Evolutionary conservation across 108 stramenopile species (phyloP).

Genomic region (Bacterosira constricta): DNA sequence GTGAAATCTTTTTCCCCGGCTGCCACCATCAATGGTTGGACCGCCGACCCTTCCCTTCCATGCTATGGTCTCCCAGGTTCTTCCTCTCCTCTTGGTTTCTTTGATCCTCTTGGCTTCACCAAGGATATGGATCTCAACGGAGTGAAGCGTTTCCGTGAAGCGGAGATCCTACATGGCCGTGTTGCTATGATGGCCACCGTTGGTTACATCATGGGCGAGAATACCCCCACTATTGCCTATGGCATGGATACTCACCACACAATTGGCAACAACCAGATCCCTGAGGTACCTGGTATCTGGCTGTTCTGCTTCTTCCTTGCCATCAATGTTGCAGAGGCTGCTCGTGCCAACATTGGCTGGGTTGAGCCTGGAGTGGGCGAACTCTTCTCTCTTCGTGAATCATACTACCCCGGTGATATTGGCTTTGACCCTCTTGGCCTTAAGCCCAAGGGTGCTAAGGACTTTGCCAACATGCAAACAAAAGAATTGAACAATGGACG

Average conservation of each 20-base stretch:
- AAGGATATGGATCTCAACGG: constrained; percentile 35
- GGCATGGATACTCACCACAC: constrained; percentile 49
- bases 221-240: constrained; percentile 42
- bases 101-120: constrained; percentile 60
- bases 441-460: constrained; percentile 50
- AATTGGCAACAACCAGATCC: constrained; percentile 61
- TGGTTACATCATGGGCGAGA: constrained; percentile 47
- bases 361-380: constrained; percentile 29
- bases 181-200: constrained; percentile 62
- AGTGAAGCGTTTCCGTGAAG: constrained; percentile 64
- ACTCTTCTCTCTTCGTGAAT: constrained; percentile 55
- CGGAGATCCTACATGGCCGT: constrained; percentile 59
- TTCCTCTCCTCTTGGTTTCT: constrained; percentile 26
- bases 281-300: constrained; percentile 35
- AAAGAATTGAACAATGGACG: constrained; percentile 60
- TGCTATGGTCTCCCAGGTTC: constrained; percentile 47
- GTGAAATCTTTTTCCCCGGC: too few species aligned
- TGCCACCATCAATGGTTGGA: constrained; percentile 40
- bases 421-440: constrained; percentile 62
- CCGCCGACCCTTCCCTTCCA: constrained; percentile 8
- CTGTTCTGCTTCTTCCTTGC: constrained; percentile 39
- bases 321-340: constrained; percentile 46
- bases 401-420: constrained; percentile 63
- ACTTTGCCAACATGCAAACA: constrained; percentile 32
- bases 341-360: constrained; percentile 37